These are phyloP conservation scores for Chytriomyces sp. DNA, from an alignment of 192 early-diverging fungal species.

Conservation along the genomic window DNA sequence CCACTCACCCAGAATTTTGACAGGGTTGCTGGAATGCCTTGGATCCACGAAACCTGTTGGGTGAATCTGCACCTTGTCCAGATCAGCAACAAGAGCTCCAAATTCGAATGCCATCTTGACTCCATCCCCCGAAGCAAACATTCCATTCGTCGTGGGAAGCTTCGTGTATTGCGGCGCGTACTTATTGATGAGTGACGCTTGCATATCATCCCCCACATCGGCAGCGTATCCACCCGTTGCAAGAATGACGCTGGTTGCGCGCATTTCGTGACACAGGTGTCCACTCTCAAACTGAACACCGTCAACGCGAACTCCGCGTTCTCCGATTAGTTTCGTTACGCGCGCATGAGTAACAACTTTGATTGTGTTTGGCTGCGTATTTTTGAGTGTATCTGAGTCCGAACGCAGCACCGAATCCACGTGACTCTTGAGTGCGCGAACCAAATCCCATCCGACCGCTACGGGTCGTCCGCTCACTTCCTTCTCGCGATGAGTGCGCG, in stretches of 20 bases:
- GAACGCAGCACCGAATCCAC: background rate
- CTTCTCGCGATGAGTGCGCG: conserved; percentile 72
- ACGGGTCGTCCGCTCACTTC: conserved; percentile 34
- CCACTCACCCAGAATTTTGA: conserved; percentile 69
- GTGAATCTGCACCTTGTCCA: conserved; percentile 88
- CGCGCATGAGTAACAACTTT: conserved; percentile 69
- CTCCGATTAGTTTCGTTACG: conserved; percentile 60
- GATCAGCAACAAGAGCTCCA: conserved; percentile 72
- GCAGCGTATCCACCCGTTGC: conserved; percentile 87
- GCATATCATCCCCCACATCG: conserved; percentile 51
- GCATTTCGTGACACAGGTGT: conserved; percentile 46
- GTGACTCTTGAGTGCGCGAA: conserved; percentile 15
- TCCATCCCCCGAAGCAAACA: conserved; percentile 82
- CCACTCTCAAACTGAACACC: conserved; percentile 1
- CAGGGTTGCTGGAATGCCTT: conserved; percentile 66
- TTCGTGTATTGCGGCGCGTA: conserved; percentile 30
- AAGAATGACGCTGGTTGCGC: conserved; percentile 67
- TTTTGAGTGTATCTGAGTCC: background rate
- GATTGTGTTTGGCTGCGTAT: conserved; percentile 49
- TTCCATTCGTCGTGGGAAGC: conserved; percentile 77
- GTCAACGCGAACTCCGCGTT: conserved; percentile 19
- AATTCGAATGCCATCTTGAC: conserved; percentile 70
- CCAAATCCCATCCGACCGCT: conserved; percentile 43
- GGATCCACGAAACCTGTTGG: conserved; percentile 88
- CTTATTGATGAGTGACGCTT: conserved; percentile 16